Conservation (phyloP, 148 eudicot genomes). For the Heliamphora exappendiculata region DNA sequence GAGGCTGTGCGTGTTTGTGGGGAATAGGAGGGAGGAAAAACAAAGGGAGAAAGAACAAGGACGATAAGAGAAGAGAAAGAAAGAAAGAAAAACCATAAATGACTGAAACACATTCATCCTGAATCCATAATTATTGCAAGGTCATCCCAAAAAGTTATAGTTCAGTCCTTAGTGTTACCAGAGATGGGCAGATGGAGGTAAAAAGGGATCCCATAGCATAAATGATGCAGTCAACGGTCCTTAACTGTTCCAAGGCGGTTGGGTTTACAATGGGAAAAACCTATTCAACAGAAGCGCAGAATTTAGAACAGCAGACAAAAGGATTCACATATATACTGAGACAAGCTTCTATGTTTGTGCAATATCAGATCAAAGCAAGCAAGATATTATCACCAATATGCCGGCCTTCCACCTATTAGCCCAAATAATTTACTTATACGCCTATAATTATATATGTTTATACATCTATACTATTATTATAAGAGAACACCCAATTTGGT, state of each 20-base stretch:
- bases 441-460: too few species aligned
- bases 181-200: slow-evolving; percentile 91
- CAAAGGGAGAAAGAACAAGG: not conserved
- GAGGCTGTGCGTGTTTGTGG: not conserved
- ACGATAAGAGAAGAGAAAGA: not conserved
- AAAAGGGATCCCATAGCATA: slow-evolving; percentile 98
- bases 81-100: too few species aligned
- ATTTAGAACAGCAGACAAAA: not conserved
- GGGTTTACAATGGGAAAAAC: slow-evolving; percentile 79
- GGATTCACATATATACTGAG: not conserved
- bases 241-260: slow-evolving; percentile 68
- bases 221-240: slow-evolving; percentile 68
- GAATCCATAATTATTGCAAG: too few species aligned
- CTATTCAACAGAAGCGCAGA: slow-evolving; percentile 32
- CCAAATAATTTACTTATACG: too few species aligned
- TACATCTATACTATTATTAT: too few species aligned
- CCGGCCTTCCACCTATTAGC: too few species aligned
- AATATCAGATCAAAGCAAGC: too few species aligned
- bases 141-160: not conserved
- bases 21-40: not conserved
- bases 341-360: not conserved
- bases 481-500: too few species aligned
- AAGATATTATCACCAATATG: too few species aligned
- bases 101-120: not conserved
- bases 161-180: slow-evolving; percentile 39